Conservation (phyloP, 2,329 filamentous ascomycete genomes). For the Nannizzia gypsea region DNA sequence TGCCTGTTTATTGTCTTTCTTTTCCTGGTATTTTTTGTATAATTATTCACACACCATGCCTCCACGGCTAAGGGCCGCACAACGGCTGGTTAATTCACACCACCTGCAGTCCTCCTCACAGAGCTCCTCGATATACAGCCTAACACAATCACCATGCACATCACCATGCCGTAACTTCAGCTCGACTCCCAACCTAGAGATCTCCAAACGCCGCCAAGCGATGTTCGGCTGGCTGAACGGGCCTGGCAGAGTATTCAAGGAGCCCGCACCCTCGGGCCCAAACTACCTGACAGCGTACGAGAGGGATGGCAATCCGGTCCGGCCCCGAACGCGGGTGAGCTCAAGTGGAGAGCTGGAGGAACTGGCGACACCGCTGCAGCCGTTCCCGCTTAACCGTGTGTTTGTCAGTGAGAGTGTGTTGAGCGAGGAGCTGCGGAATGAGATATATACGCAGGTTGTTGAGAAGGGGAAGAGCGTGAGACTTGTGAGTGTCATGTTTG, state of each 20-base stretch:
- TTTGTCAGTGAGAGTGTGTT: slow-evolving; percentile 65
- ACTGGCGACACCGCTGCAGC: slow-evolving; percentile 27
- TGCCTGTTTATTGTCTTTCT: neutral
- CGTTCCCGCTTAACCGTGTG: slow-evolving; percentile 61
- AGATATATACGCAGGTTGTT: slow-evolving; percentile 60
- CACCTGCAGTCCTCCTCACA: slow-evolving; percentile 20
- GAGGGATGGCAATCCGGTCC: slow-evolving; percentile 9
- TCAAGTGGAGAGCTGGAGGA: too few species aligned
- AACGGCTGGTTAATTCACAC: slow-evolving; percentile 20
- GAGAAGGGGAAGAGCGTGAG: slow-evolving; percentile 57
- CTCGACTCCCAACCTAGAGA: slow-evolving; percentile 5
- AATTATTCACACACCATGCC: slow-evolving; percentile 22
- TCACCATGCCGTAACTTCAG: slow-evolving; percentile 14
- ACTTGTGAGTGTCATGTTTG: slow-evolving; percentile 62
- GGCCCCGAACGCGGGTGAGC: too few species aligned
- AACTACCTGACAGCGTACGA: slow-evolving; percentile 47
- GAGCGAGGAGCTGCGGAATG: slow-evolving; percentile 58
- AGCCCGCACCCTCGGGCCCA: slow-evolving; percentile 40
- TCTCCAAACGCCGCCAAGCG: slow-evolving; percentile 33
- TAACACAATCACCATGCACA: slow-evolving; percentile 10
- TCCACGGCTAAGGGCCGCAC: slow-evolving; percentile 28
- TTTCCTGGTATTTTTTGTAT: neutral
- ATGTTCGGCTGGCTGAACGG: slow-evolving; percentile 42
- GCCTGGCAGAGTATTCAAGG: slow-evolving; percentile 38
- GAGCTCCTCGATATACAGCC: slow-evolving; percentile 18